phyloP scores from a whole-genome alignment of 352 stramenopile species.

The Globisporangium mamillatum region DNA sequence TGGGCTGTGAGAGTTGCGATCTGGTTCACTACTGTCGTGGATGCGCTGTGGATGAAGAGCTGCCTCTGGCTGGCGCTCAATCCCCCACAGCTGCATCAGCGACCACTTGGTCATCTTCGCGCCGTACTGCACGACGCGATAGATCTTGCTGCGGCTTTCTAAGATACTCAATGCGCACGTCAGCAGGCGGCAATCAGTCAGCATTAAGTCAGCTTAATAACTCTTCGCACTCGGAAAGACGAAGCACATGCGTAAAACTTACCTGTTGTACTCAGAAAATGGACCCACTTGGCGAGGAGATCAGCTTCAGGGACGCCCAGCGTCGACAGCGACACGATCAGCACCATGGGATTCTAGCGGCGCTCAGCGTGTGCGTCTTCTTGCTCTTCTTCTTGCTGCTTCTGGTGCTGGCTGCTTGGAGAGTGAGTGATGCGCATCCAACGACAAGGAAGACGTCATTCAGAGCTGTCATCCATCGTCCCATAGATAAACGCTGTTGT shows the following conservation, averaged over 20 bases:
- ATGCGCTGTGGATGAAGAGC: neutral
- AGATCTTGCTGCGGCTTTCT: constrained; percentile 65
- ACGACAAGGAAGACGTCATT: neutral
- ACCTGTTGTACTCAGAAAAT: constrained; percentile 57
- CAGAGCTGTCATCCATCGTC: neutral
- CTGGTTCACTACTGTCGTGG: constrained; percentile 2
- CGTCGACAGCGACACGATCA: neutral
- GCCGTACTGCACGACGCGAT: constrained; percentile 60
- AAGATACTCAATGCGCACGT: constrained; percentile 3
- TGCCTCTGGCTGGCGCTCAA: neutral
- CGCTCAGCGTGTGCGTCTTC: neutral
- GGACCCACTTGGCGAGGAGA: constrained; percentile 34
- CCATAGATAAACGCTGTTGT: constrained; percentile 4
- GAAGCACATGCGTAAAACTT: neutral
- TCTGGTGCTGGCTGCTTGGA: neutral
- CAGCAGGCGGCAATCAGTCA: neutral
- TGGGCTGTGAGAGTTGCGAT: neutral
- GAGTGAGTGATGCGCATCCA: neutral
- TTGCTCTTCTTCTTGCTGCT: neutral
- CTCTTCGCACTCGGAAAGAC: neutral
- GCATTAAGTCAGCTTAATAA: neutral
- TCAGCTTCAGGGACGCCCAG: constrained; percentile 22
- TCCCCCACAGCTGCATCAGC: constrained; percentile 30
- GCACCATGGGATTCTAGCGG: constrained; percentile 1
- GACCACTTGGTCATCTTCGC: constrained; percentile 51